Evolutionary conservation across 2,329 filamentous ascomycete species (phyloP).

Genomic region (Sporothrix humicola): DNA sequence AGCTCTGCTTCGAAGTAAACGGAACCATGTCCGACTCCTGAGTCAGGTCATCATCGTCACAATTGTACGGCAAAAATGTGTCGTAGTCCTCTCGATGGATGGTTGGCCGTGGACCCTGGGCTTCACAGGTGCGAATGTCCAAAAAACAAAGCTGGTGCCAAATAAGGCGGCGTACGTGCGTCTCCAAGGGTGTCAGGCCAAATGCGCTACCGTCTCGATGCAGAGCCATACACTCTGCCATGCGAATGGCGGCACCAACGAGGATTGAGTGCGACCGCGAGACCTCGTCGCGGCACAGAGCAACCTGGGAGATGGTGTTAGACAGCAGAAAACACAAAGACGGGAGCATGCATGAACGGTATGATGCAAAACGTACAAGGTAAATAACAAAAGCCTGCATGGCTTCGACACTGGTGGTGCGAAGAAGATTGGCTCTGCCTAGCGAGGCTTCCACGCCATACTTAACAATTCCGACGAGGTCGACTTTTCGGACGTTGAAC

Average conservation of each 20-base stretch:
- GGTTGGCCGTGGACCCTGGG: slow-evolving; percentile 72
- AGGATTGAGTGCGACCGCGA: slow-evolving; percentile 76
- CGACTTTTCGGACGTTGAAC: slow-evolving; percentile 30
- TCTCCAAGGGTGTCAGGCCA: slow-evolving; percentile 69
- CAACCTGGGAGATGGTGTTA: slow-evolving; percentile 40
- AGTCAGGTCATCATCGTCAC: slow-evolving; percentile 68
- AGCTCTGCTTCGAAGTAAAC: slow-evolving; percentile 50
- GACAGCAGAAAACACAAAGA: neutral
- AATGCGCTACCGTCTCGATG: slow-evolving; percentile 73
- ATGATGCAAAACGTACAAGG: slow-evolving; percentile 58
- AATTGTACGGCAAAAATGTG: slow-evolving; percentile 72
- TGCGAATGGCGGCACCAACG: slow-evolving; percentile 71
- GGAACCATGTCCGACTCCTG: slow-evolving; percentile 52
- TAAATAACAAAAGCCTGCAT: slow-evolving; percentile 80
- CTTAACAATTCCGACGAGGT: slow-evolving; percentile 60
- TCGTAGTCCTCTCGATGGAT: slow-evolving; percentile 78
- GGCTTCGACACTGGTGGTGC: slow-evolving; percentile 73
- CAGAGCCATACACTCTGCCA: slow-evolving; percentile 79
- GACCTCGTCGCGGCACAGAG: slow-evolving; percentile 73
- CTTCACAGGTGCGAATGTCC: slow-evolving; percentile 75
- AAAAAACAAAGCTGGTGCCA: slow-evolving; percentile 82
- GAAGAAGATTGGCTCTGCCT: slow-evolving; percentile 71
- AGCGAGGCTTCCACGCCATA: slow-evolving; percentile 71
- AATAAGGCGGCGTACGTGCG: slow-evolving; percentile 71
- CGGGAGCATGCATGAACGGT: neutral